Evolutionary conservation across 495 filamentous ascomycete species (phyloP).

Genomic region (Aspergillus cavernicola): DNA sequence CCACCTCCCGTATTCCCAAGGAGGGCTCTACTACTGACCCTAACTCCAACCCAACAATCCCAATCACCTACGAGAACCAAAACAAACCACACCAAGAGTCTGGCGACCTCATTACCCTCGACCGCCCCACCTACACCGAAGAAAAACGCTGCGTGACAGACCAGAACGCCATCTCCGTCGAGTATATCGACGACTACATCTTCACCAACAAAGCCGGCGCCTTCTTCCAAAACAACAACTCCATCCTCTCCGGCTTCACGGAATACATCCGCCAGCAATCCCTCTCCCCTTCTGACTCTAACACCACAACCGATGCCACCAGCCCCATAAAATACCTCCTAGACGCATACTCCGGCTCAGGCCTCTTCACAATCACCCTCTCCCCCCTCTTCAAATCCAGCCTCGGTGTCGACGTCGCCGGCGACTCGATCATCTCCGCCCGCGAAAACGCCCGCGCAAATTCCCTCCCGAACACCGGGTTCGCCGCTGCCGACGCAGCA

Average conservation of each 20-base stretch:
- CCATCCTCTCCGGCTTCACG: slow-evolving; percentile 87
- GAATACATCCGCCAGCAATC: slow-evolving; percentile 83
- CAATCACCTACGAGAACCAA: slow-evolving; percentile 11
- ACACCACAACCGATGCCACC: slow-evolving; percentile 18
- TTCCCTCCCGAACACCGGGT: slow-evolving; percentile 64
- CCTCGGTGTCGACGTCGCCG: slow-evolving; percentile 68
- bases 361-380: slow-evolving; percentile 93
- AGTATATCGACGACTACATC: slow-evolving; percentile 80
- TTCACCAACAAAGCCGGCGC: slow-evolving; percentile 87
- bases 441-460: slow-evolving; percentile 74
- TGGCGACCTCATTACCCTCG: slow-evolving; percentile 32
- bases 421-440: slow-evolving; percentile 69
- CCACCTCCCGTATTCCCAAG: slow-evolving; percentile 66
- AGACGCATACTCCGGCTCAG: slow-evolving; percentile 95
- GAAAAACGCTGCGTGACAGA: slow-evolving; percentile 85
- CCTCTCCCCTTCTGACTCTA: slow-evolving; percentile 38
- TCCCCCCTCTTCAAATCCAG: slow-evolving; percentile 70
- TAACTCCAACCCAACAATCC: slow-evolving; percentile 1
- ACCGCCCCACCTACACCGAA: slow-evolving; percentile 54
- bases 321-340: slow-evolving; percentile 75
- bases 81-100: slow-evolving; percentile 26
- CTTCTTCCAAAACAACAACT: slow-evolving; percentile 99
- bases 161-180: slow-evolving; percentile 70
- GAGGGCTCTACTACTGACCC: slow-evolving; percentile 9
- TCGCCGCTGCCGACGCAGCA: slow-evolving; percentile 81